phyloP scores from a whole-genome alignment of 108 stramenopile species.

The Mediolabrus comicus region DNA sequence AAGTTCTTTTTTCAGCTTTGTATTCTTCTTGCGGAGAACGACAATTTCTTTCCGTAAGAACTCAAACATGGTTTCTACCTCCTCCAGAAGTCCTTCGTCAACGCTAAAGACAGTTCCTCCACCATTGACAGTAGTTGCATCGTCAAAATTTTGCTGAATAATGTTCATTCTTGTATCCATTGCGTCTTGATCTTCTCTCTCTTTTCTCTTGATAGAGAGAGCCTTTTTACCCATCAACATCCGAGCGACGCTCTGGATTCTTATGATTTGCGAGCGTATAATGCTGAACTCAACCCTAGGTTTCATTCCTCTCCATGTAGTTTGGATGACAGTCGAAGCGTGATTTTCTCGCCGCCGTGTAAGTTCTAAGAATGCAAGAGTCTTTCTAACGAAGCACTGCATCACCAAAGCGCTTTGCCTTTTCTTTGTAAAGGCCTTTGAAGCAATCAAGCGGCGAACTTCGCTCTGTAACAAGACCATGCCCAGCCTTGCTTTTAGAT shows the following conservation, averaged over 20 bases:
- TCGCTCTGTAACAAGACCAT: conserved; percentile 47
- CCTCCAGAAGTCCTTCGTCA: conserved; percentile 48
- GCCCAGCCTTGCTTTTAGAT: conserved; percentile 33
- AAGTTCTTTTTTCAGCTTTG: conserved; percentile 42
- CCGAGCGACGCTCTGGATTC: conserved; percentile 22
- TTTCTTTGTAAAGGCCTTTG: conserved; percentile 22
- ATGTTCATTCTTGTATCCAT: conserved; percentile 40
- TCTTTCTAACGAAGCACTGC: conserved; percentile 71
- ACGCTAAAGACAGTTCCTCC: conserved; percentile 45
- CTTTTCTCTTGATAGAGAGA: conserved; percentile 22
- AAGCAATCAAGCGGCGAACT: conserved; percentile 35
- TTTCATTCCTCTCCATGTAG: conserved; percentile 48
- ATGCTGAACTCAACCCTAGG: conserved; percentile 19
- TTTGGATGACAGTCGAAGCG: conserved; percentile 71
- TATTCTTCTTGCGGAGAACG: conserved; percentile 44
- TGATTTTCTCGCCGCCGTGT: conserved; percentile 42
- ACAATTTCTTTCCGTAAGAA: conserved; percentile 56
- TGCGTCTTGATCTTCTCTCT: conserved; percentile 20
- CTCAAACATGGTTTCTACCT: conserved; percentile 62
- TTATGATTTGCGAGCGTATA: conserved; percentile 15
- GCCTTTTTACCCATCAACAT: conserved; percentile 26
- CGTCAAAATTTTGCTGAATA: conserved; percentile 49
- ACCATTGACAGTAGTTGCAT: conserved; percentile 32
- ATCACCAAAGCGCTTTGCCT: conserved; percentile 44
- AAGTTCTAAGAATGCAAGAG: conserved; percentile 43